Base-by-base conservation (phyloP, 1,284 basidiomycete genomes). In the Phylloboletellus chloephorus region DNA sequence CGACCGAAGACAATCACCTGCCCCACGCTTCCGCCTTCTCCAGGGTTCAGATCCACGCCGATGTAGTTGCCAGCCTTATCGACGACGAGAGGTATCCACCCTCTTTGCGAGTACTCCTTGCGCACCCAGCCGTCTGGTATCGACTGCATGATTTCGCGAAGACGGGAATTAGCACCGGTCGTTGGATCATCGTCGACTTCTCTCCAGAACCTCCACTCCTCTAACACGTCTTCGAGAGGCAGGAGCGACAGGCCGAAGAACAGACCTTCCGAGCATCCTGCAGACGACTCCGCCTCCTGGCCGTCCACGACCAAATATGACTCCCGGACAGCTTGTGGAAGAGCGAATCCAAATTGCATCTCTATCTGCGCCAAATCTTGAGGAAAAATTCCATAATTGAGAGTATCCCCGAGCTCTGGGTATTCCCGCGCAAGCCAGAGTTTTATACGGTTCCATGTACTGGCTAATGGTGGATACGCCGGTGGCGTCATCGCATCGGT, bases 1-100 rank as follows among this genome's bases (percentile, higher is more conserved):
- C 95, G 78, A 10, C 95, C 95, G 64, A 98, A 98, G 35, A 98
- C 82, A 49, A 98, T 98, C 37, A 97, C 93, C 63, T 98, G 95
- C 4, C 95, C 96, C 37, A 79, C 72, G 2, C 78, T 64, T 34
- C 93, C 95, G 29, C 67, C 64, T 48, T 82, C 78, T 15, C 68
- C 88, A 4, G 95, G 95, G 63, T 85, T 91, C 46, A 98, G 75
- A 64, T 99, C 95, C 36, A 99, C 76, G 39, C 95, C 95, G 48
- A 98, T 78, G 61, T 99, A 99, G 67, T 99, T 99, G 19, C 95
- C 96, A 13, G 82, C 82, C 51, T 88, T 88, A 67, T 99, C 95
- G 29, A 84, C 84, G 43, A 97, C 76, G 48, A 98, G 82, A 10
- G 95, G 95, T 53, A 98, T 79, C 95, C 95, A 98, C 12, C 94